Evolutionary conservation across 331 rosid species (phyloP).

Genomic region (Cucumis variabilis): DNA sequence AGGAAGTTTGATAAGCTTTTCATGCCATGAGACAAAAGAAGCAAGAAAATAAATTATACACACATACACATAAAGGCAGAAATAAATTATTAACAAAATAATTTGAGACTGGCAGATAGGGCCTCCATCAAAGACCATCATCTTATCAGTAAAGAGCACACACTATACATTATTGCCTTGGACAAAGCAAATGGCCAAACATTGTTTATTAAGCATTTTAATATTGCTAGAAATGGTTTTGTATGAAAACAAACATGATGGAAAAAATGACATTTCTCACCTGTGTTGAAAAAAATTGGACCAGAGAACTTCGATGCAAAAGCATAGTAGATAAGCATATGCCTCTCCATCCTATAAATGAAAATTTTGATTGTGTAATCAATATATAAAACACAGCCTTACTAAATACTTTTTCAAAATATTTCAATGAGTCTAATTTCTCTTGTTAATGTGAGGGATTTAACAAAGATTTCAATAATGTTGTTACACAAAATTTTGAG

Average conservation of each 20-base stretch:
- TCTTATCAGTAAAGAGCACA: too few relatives aligned
- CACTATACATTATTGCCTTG: too few relatives aligned
- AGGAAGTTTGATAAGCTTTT: too few relatives aligned
- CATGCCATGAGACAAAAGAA: too few relatives aligned
- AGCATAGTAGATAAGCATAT: conserved; percentile 87
- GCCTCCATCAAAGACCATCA: too few relatives aligned
- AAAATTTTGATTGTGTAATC: not conserved
- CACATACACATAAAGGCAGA: too few relatives aligned
- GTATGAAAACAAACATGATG: not conserved
- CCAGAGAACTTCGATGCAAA: conserved; percentile 97
- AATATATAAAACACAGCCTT: conserved; percentile 15
- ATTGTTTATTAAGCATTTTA: not conserved
- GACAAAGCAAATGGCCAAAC: not conserved
- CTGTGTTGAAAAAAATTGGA: conserved; percentile 94
- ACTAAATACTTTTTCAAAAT: too few relatives aligned
- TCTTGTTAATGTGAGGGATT: not conserved
- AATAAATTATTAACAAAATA: too few relatives aligned
- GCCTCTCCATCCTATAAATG: conserved; percentile 93
- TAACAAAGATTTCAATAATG: not conserved
- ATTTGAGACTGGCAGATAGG: too few relatives aligned
- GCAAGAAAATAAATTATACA: too few relatives aligned
- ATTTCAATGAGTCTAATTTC: not conserved
- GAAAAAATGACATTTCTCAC: conserved; percentile 45
- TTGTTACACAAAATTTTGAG: not conserved
- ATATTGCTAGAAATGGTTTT: not conserved